A percentile compares a stretch with the other conserved stretches of the same genome.
These are phyloP conservation scores for Cladorrhinum sp. DNA, from an alignment of 2,329 filamentous ascomycete genomes.

Conservation along the genomic window DNA sequence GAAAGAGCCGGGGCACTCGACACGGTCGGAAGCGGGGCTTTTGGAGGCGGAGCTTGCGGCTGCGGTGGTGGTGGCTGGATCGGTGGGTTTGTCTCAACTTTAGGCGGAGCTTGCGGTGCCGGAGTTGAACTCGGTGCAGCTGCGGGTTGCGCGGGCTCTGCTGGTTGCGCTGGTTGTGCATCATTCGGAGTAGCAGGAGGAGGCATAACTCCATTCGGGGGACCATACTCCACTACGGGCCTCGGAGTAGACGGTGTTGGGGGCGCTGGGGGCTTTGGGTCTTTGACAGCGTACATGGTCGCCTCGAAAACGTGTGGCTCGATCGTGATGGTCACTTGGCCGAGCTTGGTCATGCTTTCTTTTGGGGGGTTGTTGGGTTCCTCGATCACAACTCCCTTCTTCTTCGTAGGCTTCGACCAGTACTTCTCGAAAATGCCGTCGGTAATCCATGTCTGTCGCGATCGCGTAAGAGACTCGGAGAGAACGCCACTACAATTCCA, in stretches of 20 bases:
- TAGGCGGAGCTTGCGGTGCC: conserved; percentile 19
- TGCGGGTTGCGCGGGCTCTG: conserved; percentile 6
- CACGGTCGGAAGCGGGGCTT: conserved; percentile 10
- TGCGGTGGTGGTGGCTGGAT: conserved; percentile 11
- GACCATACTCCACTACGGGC: conserved; percentile 64
- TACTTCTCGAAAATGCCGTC: conserved; percentile 74
- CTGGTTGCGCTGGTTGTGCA: conserved; percentile 29
- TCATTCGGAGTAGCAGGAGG: conserved; percentile 44
- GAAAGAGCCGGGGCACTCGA: not conserved
- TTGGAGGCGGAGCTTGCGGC: conserved; percentile 10
- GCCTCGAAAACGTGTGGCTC: conserved; percentile 80
- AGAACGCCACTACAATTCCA: conserved; percentile 63
- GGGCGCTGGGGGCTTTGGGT: conserved; percentile 50
- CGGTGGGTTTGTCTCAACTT: conserved; percentile 4
- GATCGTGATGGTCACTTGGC: conserved; percentile 69
- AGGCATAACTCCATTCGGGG: conserved; percentile 61
- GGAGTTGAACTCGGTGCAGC: conserved; percentile 21
- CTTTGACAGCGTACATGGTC: conserved; percentile 69
- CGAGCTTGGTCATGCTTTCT: conserved; percentile 70
- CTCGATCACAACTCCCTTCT: conserved; percentile 62
- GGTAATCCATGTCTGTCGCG: conserved; percentile 69
- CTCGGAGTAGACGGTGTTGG: conserved; percentile 40
- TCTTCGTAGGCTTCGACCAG: conserved; percentile 71
- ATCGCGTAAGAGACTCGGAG: conserved; percentile 68
- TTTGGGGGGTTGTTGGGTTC: conserved; percentile 66